Percentiles rank a stretch among this genome's conserved stretches.
Conservation (phyloP, 2,329 filamentous ascomycete species). For the Acrocalymma vagum region DNA sequence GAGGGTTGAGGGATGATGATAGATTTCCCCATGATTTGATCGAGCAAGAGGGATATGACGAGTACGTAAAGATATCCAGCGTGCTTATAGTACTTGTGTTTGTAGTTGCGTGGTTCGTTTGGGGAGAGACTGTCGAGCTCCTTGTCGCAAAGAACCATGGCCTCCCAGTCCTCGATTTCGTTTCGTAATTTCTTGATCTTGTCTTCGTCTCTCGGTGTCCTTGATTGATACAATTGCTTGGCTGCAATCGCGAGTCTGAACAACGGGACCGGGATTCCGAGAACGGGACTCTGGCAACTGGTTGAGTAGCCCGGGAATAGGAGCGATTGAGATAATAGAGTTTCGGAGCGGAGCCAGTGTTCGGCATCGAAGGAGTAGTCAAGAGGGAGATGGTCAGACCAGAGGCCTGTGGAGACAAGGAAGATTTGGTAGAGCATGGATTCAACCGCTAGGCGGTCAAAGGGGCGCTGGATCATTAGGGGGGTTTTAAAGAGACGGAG, state of each 20-base stretch:
- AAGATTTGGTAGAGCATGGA: conserved; percentile 27
- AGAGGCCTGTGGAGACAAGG: conserved; percentile 20
- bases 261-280: conserved; percentile 19
- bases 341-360: conserved; percentile 22
- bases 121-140: conserved; percentile 9
- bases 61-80: conserved; percentile 19
- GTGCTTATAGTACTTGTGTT: conserved; percentile 15
- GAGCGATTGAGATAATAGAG: conserved; percentile 9
- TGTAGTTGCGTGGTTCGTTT: conserved; percentile 1
- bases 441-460: conserved; percentile 24
- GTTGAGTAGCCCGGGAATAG: conserved; percentile 17
- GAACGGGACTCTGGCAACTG: conserved; percentile 23
- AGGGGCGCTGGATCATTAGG: conserved; percentile 9
- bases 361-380: conserved; percentile 17
- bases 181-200: conserved; percentile 6
- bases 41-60: conserved; percentile 21
- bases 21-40: conserved; percentile 5
- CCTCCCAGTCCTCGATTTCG: conserved; percentile 23
- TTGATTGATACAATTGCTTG: conserved; percentile 17
- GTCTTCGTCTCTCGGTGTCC: neutral
- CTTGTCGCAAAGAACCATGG: conserved; percentile 10
- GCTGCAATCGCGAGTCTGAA: conserved; percentile 20
- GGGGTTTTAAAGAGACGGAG: conserved; percentile 15
- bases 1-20: neutral
- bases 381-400: conserved; percentile 18